Conservation (phyloP, 306 rosid genomes). For the Prosopis cineraria region DNA sequence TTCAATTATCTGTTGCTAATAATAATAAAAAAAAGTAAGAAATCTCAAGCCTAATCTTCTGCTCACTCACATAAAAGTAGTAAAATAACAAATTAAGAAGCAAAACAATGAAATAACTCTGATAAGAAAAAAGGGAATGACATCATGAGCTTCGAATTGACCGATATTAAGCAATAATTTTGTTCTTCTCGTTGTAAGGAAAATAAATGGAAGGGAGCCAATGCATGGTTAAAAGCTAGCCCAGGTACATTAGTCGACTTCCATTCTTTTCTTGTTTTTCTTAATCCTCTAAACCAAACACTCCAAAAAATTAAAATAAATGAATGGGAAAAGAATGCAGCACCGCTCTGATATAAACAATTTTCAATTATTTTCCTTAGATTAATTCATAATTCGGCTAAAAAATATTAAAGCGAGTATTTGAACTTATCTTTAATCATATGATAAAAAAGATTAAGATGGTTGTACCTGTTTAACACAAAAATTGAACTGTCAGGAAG, state of each 20-base stretch:
- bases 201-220: background rate
- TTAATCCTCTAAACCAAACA: background rate
- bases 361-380: background rate
- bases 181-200: background rate
- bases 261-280: background rate
- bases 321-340: background rate
- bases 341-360: background rate
- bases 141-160: background rate
- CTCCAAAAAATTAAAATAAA: background rate
- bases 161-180: background rate
- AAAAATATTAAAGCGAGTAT: background rate
- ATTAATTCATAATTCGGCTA: background rate
- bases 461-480: background rate
- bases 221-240: background rate
- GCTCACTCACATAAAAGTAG: background rate
- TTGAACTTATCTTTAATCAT: background rate
- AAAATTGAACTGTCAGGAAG: background rate
- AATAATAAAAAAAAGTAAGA: background rate
- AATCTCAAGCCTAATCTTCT: background rate
- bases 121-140: background rate
- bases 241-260: background rate
- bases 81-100: background rate
- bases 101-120: background rate
- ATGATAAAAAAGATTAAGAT: background rate
- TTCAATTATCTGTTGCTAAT: conserved; percentile 21